Percentiles rank a stretch among this genome's conserved stretches.
Conservation (phyloP, 2,329 filamentous ascomycete genomes). For the Ophiostoma quercus region DNA sequence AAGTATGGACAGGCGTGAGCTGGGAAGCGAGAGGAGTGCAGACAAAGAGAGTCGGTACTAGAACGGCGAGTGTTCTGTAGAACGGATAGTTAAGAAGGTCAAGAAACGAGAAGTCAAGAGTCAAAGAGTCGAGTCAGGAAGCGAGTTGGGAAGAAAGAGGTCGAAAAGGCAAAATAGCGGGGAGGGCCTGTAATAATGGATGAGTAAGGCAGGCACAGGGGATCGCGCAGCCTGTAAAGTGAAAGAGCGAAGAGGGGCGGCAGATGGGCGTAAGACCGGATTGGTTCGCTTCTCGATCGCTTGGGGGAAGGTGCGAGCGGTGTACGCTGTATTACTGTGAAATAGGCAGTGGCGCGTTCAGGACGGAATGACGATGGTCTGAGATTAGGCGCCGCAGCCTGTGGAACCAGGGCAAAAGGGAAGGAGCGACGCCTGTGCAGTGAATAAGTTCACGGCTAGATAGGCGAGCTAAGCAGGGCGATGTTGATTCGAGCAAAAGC, state of each 20-base stretch:
- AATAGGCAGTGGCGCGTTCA: background rate
- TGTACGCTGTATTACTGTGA: background rate
- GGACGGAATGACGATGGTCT: background rate
- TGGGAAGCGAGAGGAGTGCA: background rate
- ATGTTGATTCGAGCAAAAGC: background rate
- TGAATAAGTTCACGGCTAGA: slow-evolving; percentile 2
- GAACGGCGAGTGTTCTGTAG: background rate
- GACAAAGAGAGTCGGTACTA: background rate
- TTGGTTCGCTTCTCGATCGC: background rate
- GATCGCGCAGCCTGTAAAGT: slow-evolving; percentile 1
- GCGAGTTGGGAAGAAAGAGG: background rate
- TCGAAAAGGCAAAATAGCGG: slow-evolving; percentile 15
- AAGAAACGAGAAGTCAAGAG: background rate
- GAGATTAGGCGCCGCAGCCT: background rate
- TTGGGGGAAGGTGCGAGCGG: background rate
- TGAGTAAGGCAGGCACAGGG: slow-evolving; percentile 7
- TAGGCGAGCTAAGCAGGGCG: background rate
- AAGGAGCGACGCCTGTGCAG: slow-evolving; percentile 2
- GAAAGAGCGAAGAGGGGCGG: background rate
- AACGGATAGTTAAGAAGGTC: background rate
- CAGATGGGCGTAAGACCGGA: slow-evolving; percentile 2
- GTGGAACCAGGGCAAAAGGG: background rate
- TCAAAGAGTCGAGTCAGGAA: background rate
- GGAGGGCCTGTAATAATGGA: slow-evolving; percentile 4
- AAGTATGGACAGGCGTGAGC: background rate